Percentiles rank a stretch among this genome's conserved stretches.
Conservation (phyloP, 1,284 basidiomycete genomes). For the Prillingera fragicola region DNA sequence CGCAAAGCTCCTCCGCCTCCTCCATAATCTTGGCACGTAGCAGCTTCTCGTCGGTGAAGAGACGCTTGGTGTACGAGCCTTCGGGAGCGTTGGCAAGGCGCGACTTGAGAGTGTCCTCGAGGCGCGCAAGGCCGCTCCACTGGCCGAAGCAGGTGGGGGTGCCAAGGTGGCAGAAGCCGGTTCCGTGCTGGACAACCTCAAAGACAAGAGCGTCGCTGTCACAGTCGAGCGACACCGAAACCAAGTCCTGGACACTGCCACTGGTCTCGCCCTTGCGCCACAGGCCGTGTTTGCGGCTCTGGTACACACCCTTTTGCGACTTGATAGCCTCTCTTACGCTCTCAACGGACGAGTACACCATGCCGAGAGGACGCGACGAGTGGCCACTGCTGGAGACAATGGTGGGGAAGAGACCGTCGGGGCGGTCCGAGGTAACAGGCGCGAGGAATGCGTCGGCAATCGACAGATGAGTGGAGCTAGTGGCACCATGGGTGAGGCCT, state of each 20-base stretch:
- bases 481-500: slow-evolving; percentile 57
- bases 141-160: slow-evolving; percentile 75
- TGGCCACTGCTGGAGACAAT: slow-evolving; percentile 68
- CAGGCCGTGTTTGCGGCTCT: slow-evolving; percentile 89
- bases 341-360: slow-evolving; percentile 92
- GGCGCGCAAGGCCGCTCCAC: slow-evolving; percentile 67
- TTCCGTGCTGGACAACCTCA: slow-evolving; percentile 80
- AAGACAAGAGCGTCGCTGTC: slow-evolving; percentile 91
- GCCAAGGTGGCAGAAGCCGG: slow-evolving; percentile 90
- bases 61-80: slow-evolving; percentile 83
- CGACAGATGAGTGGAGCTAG: slow-evolving; percentile 60
- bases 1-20: slow-evolving; percentile 93
- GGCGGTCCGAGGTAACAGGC: slow-evolving; percentile 74
- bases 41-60: slow-evolving; percentile 78
- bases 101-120: slow-evolving; percentile 74
- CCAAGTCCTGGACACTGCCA: slow-evolving; percentile 84
- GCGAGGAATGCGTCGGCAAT: slow-evolving; percentile 82
- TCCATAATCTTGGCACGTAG: slow-evolving; percentile 93
- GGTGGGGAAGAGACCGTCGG: slow-evolving; percentile 89
- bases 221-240: slow-evolving; percentile 81
- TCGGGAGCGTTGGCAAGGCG: slow-evolving; percentile 72
- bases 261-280: slow-evolving; percentile 98
- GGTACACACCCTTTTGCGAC: slow-evolving; percentile 89
- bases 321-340: slow-evolving; percentile 82
- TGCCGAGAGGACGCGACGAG: slow-evolving; percentile 73